Base-by-base conservation (phyloP, 148 eudicot genomes). In the Diospyros lotus region DNA sequence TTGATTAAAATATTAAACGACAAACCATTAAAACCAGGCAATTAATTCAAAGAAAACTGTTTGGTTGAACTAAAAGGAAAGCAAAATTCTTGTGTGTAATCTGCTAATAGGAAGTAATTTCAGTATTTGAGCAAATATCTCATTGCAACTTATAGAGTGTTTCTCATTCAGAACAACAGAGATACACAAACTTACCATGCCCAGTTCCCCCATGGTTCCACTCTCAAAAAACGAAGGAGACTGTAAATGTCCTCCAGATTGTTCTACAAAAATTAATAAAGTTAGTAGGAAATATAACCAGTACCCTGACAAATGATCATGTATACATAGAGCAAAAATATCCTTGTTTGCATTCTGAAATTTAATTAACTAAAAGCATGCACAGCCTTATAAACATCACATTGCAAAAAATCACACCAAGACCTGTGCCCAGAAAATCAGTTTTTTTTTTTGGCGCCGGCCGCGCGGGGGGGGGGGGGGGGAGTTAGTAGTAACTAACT, bases 181-280 rank as follows among this genome's bases (percentile, higher is more conserved):
- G 13, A 74, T 28, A 45, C 6, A 2, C 71, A 58, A 80, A 81
- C 82, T 77, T 91, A 95, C 99, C 99, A 95, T 71, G 97, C 94
- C 99, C 99, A 95, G 80, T 87, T 93, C 80, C 97, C 96, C 99
- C 99, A 95, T 55, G 99, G 99, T 83, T 95, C 99, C 81, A 95
- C 85, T 80, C 86, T 93, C 82, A 95, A 77, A 84, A 95, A 95
- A 68, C 97, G 91, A 79, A 95, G 94, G 78, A 95, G 94, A 76
- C 99, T 95, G 80, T 80, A 95, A 63, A 92, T 78, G 86, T 95
- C 99, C 85, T 92, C 97, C 80, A 95, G 85, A 65, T 86, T 95
- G 91, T 95, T 95, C 99, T 95, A 79, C 76, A 68, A 82, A 61
- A 56, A 78, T 61, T 66, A 76, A 78, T 39, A n/a, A 50, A 41